Percentiles rank a stretch among this genome's conserved stretches.
Conservation (phyloP, 2,329 filamentous ascomycete genomes). For the Trichoderma harzianum region DNA sequence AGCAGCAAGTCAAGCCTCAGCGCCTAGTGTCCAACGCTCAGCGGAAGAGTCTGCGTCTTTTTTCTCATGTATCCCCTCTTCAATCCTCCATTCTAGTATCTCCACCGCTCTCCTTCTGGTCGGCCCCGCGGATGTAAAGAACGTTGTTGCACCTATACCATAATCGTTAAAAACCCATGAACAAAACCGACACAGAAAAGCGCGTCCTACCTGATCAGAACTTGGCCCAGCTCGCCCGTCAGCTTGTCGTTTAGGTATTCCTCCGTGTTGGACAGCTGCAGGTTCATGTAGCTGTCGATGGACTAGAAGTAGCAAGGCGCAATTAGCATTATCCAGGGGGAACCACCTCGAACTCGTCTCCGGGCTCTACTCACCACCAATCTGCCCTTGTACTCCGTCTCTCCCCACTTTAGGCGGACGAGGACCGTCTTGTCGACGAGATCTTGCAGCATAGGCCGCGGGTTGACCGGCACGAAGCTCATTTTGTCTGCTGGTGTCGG, state of each 20-base stretch:
- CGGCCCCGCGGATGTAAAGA: conserved; percentile 75
- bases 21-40: not conserved
- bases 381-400: conserved; percentile 93
- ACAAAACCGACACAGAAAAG: not conserved
- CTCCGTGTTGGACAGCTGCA: conserved; percentile 85
- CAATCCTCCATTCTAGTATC: conserved; percentile 60
- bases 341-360: not conserved
- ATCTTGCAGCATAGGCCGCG: conserved; percentile 90
- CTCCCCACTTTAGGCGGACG: conserved; percentile 94
- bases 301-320: conserved; percentile 39
- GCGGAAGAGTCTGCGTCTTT: not conserved
- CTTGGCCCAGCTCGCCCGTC: conserved; percentile 81
- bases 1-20: conserved; percentile 9
- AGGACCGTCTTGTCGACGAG: conserved; percentile 88
- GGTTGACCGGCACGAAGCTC: conserved; percentile 87
- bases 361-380: conserved; percentile 52
- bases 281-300: conserved; percentile 98
- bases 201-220: conserved; percentile 73
- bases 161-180: not conserved
- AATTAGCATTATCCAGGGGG: not conserved
- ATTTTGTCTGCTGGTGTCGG: conserved; percentile 25
- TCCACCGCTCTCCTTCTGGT: conserved; percentile 43
- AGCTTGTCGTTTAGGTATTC: conserved; percentile 88
- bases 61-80: not conserved
- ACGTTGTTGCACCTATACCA: conserved; percentile 82